A percentile compares a stretch with the other conserved stretches of the same genome.
These are phyloP conservation scores for Penicillium fuscoglaucum DNA, from an alignment of 2,329 filamentous ascomycete species.

Conservation along the genomic window DNA sequence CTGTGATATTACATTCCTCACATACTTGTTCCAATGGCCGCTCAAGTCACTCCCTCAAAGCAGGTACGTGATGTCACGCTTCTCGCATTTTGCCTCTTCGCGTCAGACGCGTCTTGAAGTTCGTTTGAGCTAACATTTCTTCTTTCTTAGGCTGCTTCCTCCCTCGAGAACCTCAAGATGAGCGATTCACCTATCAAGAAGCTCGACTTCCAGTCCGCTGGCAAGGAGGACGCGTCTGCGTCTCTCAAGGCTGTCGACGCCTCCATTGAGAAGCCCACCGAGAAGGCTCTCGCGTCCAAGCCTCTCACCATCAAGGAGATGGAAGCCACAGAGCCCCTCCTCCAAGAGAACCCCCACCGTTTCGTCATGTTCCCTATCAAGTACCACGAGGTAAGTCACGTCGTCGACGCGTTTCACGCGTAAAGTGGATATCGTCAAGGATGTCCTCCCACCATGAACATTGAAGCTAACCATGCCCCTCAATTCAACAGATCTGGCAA, in stretches of 20 bases:
- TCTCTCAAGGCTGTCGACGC: slow-evolving; percentile 53
- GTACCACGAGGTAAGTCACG: slow-evolving; percentile 89
- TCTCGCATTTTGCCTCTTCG: slow-evolving; percentile 35
- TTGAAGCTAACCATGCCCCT: slow-evolving; percentile 14
- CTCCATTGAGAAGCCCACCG: slow-evolving; percentile 57
- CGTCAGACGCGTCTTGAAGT: slow-evolving; percentile 34
- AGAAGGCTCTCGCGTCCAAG: slow-evolving; percentile 46
- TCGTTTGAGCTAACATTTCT: slow-evolving; percentile 41
- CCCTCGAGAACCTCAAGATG: slow-evolving; percentile 87
- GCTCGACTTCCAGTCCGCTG: slow-evolving; percentile 69
- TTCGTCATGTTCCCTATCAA: slow-evolving; percentile 99
- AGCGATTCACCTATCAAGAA: slow-evolving; percentile 85
- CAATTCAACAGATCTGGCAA: slow-evolving; percentile 79
- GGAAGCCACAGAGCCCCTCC: slow-evolving; percentile 82
- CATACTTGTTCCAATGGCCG: slow-evolving; percentile 61
- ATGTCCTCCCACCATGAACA: slow-evolving; percentile 7
- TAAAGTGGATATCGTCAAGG: slow-evolving; percentile 56
- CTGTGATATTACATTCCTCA: slow-evolving; percentile 31
- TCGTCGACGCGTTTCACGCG: slow-evolving; percentile 61
- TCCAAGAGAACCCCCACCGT: slow-evolving; percentile 92
- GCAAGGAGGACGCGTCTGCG: slow-evolving; percentile 77
- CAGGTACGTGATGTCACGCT: slow-evolving; percentile 57
- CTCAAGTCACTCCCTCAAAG: slow-evolving; percentile 73
- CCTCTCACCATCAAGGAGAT: slow-evolving; percentile 61
- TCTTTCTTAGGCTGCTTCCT: slow-evolving; percentile 71